Evolutionary conservation across 2,329 filamentous ascomycete species (phyloP).

Genomic region (Cladophialophora carrionii): DNA sequence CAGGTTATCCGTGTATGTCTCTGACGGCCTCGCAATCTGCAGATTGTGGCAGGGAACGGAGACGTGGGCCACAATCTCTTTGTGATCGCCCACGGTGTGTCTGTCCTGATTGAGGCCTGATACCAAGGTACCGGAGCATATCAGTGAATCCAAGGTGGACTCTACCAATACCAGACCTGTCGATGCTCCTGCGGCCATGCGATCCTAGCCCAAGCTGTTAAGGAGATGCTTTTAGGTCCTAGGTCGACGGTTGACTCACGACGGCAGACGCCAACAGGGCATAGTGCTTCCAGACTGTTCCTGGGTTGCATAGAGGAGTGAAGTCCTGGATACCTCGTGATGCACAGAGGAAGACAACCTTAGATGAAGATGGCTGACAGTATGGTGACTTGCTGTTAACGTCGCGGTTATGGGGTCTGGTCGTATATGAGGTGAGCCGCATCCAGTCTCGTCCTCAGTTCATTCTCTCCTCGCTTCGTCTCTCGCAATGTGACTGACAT

Average conservation of each 20-base stretch:
- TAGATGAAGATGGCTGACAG: neutral
- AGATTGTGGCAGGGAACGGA: neutral
- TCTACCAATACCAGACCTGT: neutral
- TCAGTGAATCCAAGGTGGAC: neutral
- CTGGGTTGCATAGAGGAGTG: neutral
- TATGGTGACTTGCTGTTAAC: neutral
- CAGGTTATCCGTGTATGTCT: neutral
- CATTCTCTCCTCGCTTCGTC: neutral
- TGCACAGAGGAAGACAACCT: neutral
- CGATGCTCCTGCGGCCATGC: neutral
- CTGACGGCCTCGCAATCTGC: too few relatives aligned
- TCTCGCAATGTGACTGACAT: neutral
- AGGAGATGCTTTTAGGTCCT: neutral
- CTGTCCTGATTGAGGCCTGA: neutral
- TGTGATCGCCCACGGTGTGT: neutral
- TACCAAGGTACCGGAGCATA: neutral
- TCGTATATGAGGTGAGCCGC: neutral
- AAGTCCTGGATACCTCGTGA: neutral
- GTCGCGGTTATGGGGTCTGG: neutral
- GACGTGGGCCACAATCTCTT: neutral
- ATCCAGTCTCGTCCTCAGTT: neutral
- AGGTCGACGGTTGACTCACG: neutral
- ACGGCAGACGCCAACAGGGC: neutral
- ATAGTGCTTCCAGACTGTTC: neutral
- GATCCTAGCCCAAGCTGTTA: neutral